Percentiles rank a stretch among this genome's conserved stretches.
phyloP scores from a whole-genome alignment of 768 basidiomycete species.

The Rhodocollybia butyracea region DNA sequence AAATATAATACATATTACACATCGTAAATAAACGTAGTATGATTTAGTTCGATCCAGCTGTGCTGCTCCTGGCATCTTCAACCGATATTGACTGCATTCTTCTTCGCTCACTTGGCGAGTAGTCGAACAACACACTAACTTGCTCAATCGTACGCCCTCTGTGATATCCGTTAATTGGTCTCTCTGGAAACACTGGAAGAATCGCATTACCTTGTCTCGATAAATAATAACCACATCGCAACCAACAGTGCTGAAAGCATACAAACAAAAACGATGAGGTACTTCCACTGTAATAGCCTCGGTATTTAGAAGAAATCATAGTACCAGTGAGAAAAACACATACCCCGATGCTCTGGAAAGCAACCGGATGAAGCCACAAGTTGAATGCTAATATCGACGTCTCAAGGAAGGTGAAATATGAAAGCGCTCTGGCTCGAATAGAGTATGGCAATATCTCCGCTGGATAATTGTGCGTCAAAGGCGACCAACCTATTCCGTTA shows the following conservation, averaged over 20 bases:
- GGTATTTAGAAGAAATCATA: background rate
- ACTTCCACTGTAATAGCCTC: background rate
- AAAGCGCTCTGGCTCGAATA: background rate
- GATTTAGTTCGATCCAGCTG: too few relatives aligned
- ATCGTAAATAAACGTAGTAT: too few relatives aligned
- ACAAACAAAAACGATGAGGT: background rate
- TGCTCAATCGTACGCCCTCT: conserved; percentile 3
- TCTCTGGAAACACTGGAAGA: too few relatives aligned
- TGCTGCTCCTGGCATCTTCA: too few relatives aligned
- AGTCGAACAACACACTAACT: background rate
- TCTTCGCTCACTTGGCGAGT: background rate
- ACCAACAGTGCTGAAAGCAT: background rate
- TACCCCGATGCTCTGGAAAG: conserved; percentile 2
- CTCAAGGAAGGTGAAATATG: conserved; percentile 4
- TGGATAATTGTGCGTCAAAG: conserved; percentile 2
- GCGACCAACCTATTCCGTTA: conserved; percentile 3
- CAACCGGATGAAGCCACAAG: conserved; percentile 2
- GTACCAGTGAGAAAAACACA: background rate
- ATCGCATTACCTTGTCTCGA: background rate
- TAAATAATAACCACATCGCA: conserved; percentile 4
- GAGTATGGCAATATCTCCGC: conserved; percentile 1
- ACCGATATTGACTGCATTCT: too few relatives aligned
- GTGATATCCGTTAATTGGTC: too few relatives aligned
- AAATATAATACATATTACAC: too few relatives aligned
- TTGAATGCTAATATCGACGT: conserved; percentile 1